Percentiles rank a stretch among this genome's conserved stretches.
phyloP scores from a whole-genome alignment of 129 eudicot genomes.

The Smallanthus sonchifolius region DNA sequence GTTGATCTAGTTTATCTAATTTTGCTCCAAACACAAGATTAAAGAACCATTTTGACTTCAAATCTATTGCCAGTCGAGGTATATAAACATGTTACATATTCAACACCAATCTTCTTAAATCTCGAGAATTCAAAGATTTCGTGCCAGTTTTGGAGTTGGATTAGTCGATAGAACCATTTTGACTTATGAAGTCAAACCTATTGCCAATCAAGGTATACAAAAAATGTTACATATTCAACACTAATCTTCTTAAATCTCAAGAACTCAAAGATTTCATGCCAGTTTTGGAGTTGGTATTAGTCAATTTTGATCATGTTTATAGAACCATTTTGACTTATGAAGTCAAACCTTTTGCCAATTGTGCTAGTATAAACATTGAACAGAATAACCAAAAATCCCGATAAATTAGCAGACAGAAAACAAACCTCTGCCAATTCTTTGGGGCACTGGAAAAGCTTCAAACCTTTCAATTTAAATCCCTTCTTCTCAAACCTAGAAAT shows the following conservation, averaged over 20 bases:
- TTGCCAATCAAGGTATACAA: neutral
- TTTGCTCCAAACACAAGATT: neutral
- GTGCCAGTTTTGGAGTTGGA: neutral
- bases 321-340: neutral
- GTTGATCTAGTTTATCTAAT: neutral
- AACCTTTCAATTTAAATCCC: slow-evolving; percentile 88
- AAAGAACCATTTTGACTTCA: neutral
- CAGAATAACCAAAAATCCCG: neutral
- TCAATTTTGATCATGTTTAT: neutral
- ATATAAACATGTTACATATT: neutral
- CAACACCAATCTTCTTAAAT: neutral
- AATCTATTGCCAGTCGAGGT: neutral
- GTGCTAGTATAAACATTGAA: no score
- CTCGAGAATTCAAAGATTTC: neutral
- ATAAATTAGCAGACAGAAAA: neutral
- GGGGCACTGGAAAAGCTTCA: slow-evolving; percentile 90
- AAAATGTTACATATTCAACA: neutral
- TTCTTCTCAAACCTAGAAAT: slow-evolving; percentile 95
- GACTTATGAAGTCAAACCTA: neutral
- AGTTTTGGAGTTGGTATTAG: neutral
- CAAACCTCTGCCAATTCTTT: slow-evolving; percentile 81
- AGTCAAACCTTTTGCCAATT: neutral
- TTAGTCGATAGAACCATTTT: neutral
- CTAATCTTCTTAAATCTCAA: neutral
- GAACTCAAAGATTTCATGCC: neutral